Percentiles rank a stretch among this genome's conserved stretches.
Conservation (phyloP, 768 basidiomycete genomes). For the Collybia nuda region DNA sequence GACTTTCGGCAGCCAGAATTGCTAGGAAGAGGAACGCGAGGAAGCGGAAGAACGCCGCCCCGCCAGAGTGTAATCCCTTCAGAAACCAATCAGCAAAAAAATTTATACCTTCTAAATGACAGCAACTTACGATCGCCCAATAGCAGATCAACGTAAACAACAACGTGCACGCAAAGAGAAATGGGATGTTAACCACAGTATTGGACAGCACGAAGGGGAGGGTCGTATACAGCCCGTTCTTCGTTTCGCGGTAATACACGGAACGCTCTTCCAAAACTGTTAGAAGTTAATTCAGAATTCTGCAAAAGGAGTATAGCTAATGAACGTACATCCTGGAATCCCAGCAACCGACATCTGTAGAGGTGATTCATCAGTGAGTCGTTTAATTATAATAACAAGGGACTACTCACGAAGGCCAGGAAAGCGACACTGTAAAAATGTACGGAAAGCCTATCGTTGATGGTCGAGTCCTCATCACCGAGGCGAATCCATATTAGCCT, state of each 20-base stretch:
- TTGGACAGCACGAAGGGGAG: slow-evolving; percentile 54
- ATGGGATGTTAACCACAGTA: slow-evolving; percentile 52
- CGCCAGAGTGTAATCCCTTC: slow-evolving; percentile 51
- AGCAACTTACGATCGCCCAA: slow-evolving; percentile 42
- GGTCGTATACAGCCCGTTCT: slow-evolving; percentile 57
- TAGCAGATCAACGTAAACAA: slow-evolving; percentile 51
- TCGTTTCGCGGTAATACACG: slow-evolving; percentile 55
- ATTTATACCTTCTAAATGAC: background rate
- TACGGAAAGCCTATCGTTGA: slow-evolving; percentile 50
- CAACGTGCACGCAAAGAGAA: slow-evolving; percentile 48
- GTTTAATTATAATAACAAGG: background rate
- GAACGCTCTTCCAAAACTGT: slow-evolving; percentile 58
- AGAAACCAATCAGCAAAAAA: background rate
- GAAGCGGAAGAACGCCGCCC: slow-evolving; percentile 52
- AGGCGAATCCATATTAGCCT: slow-evolving; percentile 54
- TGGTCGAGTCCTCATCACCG: slow-evolving; percentile 35
- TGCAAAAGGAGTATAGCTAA: too few species aligned
- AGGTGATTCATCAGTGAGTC: background rate
- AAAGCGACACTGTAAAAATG: slow-evolving; percentile 61
- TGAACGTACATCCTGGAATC: slow-evolving; percentile 46
- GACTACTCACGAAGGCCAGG: slow-evolving; percentile 40
- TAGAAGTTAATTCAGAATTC: background rate
- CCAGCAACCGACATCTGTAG: slow-evolving; percentile 58
- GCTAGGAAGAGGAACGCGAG: slow-evolving; percentile 52
- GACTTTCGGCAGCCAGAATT: slow-evolving; percentile 51